phyloP scores from a whole-genome alignment of 352 stramenopile species.

The Thraustotheca clavata region DNA sequence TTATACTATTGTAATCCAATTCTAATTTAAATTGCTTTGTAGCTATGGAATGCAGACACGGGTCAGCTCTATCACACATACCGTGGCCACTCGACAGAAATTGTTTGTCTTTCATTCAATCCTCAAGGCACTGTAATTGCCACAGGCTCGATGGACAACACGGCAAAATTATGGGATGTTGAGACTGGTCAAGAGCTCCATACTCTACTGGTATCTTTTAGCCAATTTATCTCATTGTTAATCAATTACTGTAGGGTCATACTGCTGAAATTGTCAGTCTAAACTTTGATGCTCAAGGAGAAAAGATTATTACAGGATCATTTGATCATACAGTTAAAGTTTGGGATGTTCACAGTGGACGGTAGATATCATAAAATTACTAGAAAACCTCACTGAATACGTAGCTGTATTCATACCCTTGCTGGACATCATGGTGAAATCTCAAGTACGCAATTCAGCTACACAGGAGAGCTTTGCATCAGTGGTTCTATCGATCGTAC shows the following conservation, averaged over 20 bases:
- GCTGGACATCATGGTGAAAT: slow-evolving; percentile 93
- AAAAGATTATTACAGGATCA: slow-evolving; percentile 90
- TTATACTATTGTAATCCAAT: not conserved
- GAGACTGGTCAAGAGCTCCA: slow-evolving; percentile 91
- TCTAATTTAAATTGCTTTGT: not conserved
- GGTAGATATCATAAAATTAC: slow-evolving; percentile 11
- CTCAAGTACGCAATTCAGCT: slow-evolving; percentile 93
- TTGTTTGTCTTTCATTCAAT: slow-evolving; percentile 95
- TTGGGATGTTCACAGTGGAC: slow-evolving; percentile 74
- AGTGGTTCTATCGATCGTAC: slow-evolving; percentile 92
- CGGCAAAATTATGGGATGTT: slow-evolving; percentile 93
- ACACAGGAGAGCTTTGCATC: slow-evolving; percentile 87
- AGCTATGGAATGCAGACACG: slow-evolving; percentile 90
- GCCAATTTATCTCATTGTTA: not conserved
- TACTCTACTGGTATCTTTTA: slow-evolving; percentile 57
- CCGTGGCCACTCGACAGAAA: slow-evolving; percentile 91
- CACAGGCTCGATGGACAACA: slow-evolving; percentile 91
- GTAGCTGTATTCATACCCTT: slow-evolving; percentile 85
- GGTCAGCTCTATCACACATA: slow-evolving; percentile 93
- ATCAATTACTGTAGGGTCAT: slow-evolving; percentile 51
- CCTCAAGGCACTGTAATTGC: slow-evolving; percentile 88
- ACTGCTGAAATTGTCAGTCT: slow-evolving; percentile 92
- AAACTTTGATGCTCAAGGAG: slow-evolving; percentile 91
- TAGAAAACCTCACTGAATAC: not conserved
- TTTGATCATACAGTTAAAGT: slow-evolving; percentile 95